These are phyloP conservation scores for Backusella macrospora DNA, from an alignment of 192 early-diverging fungal genomes.

Conservation along the genomic window DNA sequence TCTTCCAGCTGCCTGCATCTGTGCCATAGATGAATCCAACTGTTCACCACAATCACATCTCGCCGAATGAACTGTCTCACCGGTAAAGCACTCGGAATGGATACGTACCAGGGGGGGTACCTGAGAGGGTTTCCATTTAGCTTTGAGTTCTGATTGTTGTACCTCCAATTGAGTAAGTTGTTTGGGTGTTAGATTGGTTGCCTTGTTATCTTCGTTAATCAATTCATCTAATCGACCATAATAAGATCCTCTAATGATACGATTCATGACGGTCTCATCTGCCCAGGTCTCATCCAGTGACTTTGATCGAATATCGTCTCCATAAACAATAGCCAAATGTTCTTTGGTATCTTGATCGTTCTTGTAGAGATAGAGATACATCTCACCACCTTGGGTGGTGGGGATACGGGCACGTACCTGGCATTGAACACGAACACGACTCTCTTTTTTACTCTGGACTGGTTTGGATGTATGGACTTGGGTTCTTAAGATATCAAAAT, in stretches of 20 bases:
- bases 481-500: conserved; percentile 38
- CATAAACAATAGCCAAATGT: conserved; percentile 94
- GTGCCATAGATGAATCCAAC: conserved; percentile 86
- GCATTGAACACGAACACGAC: conserved; percentile 44
- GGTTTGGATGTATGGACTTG: conserved; percentile 33
- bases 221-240: conserved; percentile 55
- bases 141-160: conserved; percentile 32
- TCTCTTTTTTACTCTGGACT: conserved; percentile 23
- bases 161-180: conserved; percentile 29
- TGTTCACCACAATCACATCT: conserved; percentile 98
- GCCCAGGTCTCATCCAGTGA: conserved; percentile 65
- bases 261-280: conserved; percentile 78
- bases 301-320: conserved; percentile 72
- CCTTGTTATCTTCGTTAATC: conserved; percentile 38
- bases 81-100: conserved; percentile 97
- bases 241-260: conserved; percentile 79
- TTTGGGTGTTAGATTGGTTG: conserved; percentile 13
- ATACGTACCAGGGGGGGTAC: conserved; percentile 81
- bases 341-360: conserved; percentile 87
- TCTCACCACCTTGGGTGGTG: conserved; percentile 72
- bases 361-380: conserved; percentile 84
- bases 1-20: conserved; percentile 80
- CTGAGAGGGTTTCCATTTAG: conserved; percentile 15
- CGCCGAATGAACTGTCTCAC: conserved; percentile 88
- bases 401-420: conserved; percentile 80